Evolutionary conservation across 768 basidiomycete species (phyloP).

Genomic region (Mycena olivaceomarginata): DNA sequence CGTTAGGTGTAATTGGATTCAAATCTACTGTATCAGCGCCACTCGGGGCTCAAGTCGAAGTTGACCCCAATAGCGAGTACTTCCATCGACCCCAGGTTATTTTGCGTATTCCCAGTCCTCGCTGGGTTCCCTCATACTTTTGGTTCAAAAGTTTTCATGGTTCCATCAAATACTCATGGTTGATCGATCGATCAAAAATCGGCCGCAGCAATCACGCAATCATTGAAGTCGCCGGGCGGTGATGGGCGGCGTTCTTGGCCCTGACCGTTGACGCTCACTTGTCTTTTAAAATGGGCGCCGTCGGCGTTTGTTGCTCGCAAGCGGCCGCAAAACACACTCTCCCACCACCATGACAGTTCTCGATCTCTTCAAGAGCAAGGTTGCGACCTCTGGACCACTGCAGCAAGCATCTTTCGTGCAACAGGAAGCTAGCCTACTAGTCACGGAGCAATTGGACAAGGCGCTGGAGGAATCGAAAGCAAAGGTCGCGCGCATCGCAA

Average conservation of each 20-base stretch:
- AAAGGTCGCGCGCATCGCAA: slow-evolving; percentile 66
- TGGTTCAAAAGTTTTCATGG: too few species aligned
- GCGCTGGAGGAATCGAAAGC: slow-evolving; percentile 67
- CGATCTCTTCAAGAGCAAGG: slow-evolving; percentile 34
- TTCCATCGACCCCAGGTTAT: too few species aligned
- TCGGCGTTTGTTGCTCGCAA: not conserved
- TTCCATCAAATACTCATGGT: too few species aligned
- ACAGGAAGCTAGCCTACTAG: slow-evolving; percentile 57
- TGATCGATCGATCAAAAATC: too few species aligned
- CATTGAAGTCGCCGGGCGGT: not conserved
- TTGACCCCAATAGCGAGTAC: too few species aligned
- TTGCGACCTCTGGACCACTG: not conserved
- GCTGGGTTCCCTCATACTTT: too few species aligned
- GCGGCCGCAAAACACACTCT: not conserved
- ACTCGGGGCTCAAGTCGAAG: too few species aligned
- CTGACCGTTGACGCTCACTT: not conserved
- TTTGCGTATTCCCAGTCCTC: too few species aligned
- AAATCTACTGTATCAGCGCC: too few species aligned
- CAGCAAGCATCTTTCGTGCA: slow-evolving; percentile 43
- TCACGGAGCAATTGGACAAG: slow-evolving; percentile 66
- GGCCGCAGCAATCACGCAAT: not conserved
- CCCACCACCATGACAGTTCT: slow-evolving; percentile 31
- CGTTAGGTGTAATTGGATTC: too few species aligned
- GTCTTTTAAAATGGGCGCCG: not conserved
- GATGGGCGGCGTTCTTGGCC: not conserved